Base-by-base conservation (phyloP, 805 yeast genomes). In the Candida montana region DNA sequence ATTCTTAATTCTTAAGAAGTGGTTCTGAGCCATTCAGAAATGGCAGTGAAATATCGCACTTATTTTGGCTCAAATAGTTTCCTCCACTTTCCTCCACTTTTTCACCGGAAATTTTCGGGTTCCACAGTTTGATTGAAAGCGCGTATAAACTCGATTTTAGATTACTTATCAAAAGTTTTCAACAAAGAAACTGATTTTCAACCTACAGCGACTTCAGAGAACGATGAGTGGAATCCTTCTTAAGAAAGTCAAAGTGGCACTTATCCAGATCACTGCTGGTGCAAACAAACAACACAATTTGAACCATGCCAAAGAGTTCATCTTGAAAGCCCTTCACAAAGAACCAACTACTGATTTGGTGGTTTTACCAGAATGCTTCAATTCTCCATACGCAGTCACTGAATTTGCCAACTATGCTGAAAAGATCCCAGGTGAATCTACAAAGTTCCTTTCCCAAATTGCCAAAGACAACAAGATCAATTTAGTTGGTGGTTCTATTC, bases 281-380 rank as follows among this genome's bases (percentile, higher is more conserved):
- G 43, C 77, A 6, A 90, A 87, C 62, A 93, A 93, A 62, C 63
- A 76, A 1, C 83, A 82, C 50, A 93, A 93, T 63, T 67, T 91
- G 46, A 58, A 69, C 37, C 80, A 83, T 51, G 95, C 86, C 5
- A 71, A 75, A 37, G 70, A 69, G 10, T 79, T 74, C 51, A 77
- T 88, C 35, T 68, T 70, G 18, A 76, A 74, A 42, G 97, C 98
- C 1, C 46, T 81, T 32, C 35, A 42, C 11, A 59, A 68, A 41
- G 79, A 82, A 19, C 71, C 78, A 15, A 75, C 81, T 7, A 76
- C 83, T 11, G 84, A 90, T 53, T 65, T 93, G 42, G 77, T 91
- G n/a, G 89, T 93, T 49, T 67, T 93, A 33, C 99, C 99, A 8
- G 98, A 93, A 65, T 89, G 96, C 66, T 91, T 90, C 75, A 93